A percentile compares a stretch with the other conserved stretches of the same genome.
These are phyloP conservation scores for Singerocomus inundabilis DNA, from an alignment of 1,284 basidiomycete genomes.

Conservation along the genomic window DNA sequence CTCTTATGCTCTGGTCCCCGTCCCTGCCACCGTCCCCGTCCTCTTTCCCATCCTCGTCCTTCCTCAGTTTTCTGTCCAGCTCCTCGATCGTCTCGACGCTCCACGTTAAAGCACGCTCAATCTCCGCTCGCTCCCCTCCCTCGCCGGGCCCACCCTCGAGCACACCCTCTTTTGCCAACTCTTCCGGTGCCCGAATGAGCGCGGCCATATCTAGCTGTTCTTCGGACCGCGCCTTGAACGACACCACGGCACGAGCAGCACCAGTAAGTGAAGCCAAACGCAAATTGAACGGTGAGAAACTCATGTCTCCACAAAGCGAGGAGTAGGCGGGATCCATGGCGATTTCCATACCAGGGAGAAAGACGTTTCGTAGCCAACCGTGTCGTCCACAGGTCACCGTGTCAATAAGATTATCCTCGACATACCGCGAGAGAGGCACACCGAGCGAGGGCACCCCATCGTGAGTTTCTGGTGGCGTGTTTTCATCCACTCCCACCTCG, in stretches of 20 bases:
- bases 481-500: neutral
- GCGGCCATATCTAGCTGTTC: conserved; percentile 67
- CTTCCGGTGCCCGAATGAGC: conserved; percentile 58
- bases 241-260: conserved; percentile 41
- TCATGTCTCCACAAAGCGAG: neutral
- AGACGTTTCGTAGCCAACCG: conserved; percentile 33
- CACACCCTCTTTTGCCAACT: conserved; percentile 58
- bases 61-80: conserved; percentile 9
- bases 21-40: neutral
- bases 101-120: conserved; percentile 32
- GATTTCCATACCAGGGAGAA: conserved; percentile 2
- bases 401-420: conserved; percentile 57
- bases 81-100: conserved; percentile 25
- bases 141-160: conserved; percentile 21
- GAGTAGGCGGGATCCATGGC: neutral
- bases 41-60: conserved; percentile 27
- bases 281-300: neutral
- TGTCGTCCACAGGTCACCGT: conserved; percentile 60
- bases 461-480: neutral
- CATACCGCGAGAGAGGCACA: conserved; percentile 54
- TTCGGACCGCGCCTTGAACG: conserved; percentile 42
- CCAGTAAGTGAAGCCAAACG: conserved; percentile 31
- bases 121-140: conserved; percentile 23
- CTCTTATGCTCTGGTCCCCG: conserved; percentile 8
- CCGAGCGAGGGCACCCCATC: conserved; percentile 32